Percentiles rank a stretch among this genome's conserved stretches.
Evolutionary conservation across 495 filamentous ascomycete genomes (phyloP).

Genomic region (Hamigera avellanea): DNA sequence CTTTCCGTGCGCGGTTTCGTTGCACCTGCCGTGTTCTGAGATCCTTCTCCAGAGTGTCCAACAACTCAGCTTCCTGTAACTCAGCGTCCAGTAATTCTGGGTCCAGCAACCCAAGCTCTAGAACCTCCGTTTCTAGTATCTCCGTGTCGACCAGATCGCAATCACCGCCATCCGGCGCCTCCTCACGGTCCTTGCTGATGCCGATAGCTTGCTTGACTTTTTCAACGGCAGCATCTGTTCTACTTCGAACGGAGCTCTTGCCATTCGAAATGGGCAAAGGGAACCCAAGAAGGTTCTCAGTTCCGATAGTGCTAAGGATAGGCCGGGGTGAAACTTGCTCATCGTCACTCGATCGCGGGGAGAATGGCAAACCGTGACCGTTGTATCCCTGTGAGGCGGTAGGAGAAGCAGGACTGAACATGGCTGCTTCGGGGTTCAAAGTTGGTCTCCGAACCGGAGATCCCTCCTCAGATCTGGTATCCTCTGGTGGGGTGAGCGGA

Average conservation of each 20-base stretch:
- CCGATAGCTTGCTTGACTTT: not conserved
- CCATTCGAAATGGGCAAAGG: too few species aligned
- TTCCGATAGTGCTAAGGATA: too few species aligned
- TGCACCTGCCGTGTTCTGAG: too few species aligned
- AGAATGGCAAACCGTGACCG: not conserved
- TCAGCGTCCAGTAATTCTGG: not conserved
- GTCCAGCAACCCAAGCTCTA: not conserved
- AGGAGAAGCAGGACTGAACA: slow-evolving; percentile 1
- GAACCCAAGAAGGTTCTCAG: too few species aligned
- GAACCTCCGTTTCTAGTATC: too few species aligned
- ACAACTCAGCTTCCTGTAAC: too few species aligned
- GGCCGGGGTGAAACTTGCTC: not conserved
- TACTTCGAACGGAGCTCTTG: too few species aligned
- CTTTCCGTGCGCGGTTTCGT: too few species aligned
- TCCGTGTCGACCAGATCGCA: too few species aligned
- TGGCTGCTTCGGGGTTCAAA: slow-evolving; percentile 2
- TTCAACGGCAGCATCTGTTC: not conserved
- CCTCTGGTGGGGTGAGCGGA: not conserved
- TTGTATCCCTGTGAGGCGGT: too few species aligned
- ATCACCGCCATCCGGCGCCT: too few species aligned
- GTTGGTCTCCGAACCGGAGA: not conserved
- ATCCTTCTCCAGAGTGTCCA: too few species aligned
- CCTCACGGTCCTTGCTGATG: not conserved
- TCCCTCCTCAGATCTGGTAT: not conserved
- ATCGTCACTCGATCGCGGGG: not conserved